phyloP scores from a whole-genome alignment of 129 eudicot species.

The Gnaphalium uliginosum region DNA sequence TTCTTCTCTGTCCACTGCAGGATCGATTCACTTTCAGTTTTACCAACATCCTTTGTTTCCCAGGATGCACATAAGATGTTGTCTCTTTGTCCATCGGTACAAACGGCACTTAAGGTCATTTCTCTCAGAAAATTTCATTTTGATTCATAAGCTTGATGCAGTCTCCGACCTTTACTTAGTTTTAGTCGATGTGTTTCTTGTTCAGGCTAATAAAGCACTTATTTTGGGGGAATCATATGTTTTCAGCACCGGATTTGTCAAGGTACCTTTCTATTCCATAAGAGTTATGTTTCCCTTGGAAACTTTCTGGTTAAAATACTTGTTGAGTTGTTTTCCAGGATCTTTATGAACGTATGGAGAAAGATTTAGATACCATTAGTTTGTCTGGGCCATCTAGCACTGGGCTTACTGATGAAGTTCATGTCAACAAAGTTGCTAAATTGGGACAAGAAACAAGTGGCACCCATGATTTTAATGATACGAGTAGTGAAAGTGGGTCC shows the following conservation, averaged over 20 bases:
- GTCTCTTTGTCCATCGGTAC: constrained; percentile 78
- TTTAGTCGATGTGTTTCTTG: constrained; percentile 21
- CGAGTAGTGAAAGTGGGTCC: constrained; percentile 43
- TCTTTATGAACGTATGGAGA: constrained; percentile 74
- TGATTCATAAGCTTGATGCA: constrained; percentile 7
- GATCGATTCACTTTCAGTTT: constrained; percentile 85
- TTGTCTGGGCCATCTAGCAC: constrained; percentile 28
- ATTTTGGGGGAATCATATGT: constrained; percentile 79
- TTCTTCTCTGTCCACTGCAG: constrained; percentile 41
- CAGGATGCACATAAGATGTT: constrained; percentile 88
- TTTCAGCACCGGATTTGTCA: constrained; percentile 72
- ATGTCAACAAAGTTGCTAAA: constrained; percentile 43
- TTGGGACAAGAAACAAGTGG: constrained; percentile 47
- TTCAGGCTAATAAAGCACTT: constrained; percentile 74
- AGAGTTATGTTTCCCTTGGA: background rate
- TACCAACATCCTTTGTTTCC: constrained; percentile 72
- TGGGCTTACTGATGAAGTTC: constrained; percentile 33
- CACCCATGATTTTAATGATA: constrained; percentile 53
- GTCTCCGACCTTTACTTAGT: background rate
- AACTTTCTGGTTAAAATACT: constrained; percentile 15
- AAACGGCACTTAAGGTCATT: constrained; percentile 69
- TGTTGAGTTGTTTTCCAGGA: constrained; percentile 41
- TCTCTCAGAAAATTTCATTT: background rate
- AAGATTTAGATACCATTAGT: constrained; percentile 59
- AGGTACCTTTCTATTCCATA: constrained; percentile 53